phyloP scores from a whole-genome alignment of 1,139 yeast species.

The Debaryomyces coudertii region DNA sequence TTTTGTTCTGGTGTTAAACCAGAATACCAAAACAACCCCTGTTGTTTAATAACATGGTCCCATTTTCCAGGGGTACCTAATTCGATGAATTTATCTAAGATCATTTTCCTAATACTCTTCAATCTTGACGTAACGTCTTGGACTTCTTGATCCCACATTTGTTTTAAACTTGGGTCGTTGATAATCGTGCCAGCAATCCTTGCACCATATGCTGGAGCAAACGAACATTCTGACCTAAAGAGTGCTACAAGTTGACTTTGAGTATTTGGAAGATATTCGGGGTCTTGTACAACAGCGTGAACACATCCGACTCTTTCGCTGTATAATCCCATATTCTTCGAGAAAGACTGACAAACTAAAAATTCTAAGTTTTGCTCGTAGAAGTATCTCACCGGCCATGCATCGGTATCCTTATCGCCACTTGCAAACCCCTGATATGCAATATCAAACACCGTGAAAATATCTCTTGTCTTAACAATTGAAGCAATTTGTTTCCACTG shows the following conservation, averaged over 20 bases:
- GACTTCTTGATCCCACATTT: conserved; percentile 42
- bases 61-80: conserved; percentile 48
- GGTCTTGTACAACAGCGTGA: conserved; percentile 39
- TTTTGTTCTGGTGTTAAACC: conserved; percentile 41
- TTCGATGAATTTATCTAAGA: conserved; percentile 30
- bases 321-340: conserved; percentile 51
- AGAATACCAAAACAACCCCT: conserved; percentile 49
- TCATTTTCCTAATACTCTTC: conserved; percentile 29
- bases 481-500: conserved; percentile 79
- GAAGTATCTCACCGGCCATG: conserved; percentile 32
- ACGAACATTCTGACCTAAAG: conserved; percentile 45
- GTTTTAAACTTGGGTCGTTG: conserved; percentile 26
- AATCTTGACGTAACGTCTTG: conserved; percentile 32
- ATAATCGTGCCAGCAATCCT: conserved; percentile 38
- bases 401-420: conserved; percentile 38
- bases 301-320: conserved; percentile 49
- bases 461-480: conserved; percentile 54
- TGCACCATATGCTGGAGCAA: conserved; percentile 53
- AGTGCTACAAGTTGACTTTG: conserved; percentile 30
- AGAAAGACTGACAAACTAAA: conserved; percentile 46
- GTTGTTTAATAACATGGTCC: conserved; percentile 39
- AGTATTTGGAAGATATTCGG: conserved; percentile 23
- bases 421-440: conserved; percentile 95
- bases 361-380: conserved; percentile 29
- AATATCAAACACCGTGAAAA: conserved; percentile 82